Evolutionary conservation across 345 rosid genomes (phyloP).

Genomic region (Erucastrum elatum): DNA sequence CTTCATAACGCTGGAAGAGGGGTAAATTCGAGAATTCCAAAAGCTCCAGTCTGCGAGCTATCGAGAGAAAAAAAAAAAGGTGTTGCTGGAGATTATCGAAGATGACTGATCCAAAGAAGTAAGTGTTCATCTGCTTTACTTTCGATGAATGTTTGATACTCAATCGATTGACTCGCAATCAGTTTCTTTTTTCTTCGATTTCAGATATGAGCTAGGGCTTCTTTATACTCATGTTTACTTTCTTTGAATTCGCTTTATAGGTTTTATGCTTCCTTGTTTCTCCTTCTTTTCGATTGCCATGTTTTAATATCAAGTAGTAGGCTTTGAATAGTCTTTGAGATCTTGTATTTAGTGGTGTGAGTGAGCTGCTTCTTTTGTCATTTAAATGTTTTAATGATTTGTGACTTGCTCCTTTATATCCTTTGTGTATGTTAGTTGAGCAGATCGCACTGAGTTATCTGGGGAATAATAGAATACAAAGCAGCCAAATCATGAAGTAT

Average conservation of each 20-base stretch:
- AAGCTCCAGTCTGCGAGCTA: neutral
- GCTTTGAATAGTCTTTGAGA: neutral
- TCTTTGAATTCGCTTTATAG: neutral
- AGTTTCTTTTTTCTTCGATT: neutral
- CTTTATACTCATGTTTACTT: neutral
- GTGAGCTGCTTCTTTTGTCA: neutral
- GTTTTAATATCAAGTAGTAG: neutral
- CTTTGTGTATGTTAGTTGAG: neutral
- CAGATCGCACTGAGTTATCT: neutral
- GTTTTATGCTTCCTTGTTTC: neutral
- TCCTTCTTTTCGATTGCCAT: neutral
- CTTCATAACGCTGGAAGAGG: neutral
- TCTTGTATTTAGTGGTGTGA: neutral
- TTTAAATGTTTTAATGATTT: neutral
- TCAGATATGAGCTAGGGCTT: slow-evolving; percentile 30
- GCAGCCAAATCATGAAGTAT: neutral
- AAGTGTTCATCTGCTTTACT: neutral
- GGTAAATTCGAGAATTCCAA: neutral
- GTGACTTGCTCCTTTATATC: neutral
- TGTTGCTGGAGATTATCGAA: slow-evolving; percentile 12
- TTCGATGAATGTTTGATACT: neutral
- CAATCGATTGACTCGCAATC: neutral
- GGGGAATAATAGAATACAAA: neutral
- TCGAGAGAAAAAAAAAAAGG: neutral
- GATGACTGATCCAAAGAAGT: slow-evolving; percentile 39